These are phyloP conservation scores for Kalanchoe fedtschenkoi DNA, from an alignment of 164 flowering plant genomes.

Conservation along the genomic window DNA sequence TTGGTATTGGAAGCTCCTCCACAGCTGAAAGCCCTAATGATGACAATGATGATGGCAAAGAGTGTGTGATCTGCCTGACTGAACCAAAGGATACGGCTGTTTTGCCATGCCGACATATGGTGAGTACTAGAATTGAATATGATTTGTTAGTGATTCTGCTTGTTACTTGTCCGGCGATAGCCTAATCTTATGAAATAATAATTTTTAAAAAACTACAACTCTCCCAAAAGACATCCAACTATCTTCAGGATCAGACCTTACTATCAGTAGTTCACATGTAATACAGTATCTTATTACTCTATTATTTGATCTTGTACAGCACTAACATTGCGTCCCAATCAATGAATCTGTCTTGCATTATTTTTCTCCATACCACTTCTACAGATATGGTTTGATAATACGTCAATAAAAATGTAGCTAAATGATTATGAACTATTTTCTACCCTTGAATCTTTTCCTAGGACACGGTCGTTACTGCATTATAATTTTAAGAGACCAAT, in stretches of 20 bases:
- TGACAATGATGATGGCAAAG: conserved; percentile 46
- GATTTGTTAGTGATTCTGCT: not conserved
- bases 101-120: conserved; percentile 94
- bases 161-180: not conserved
- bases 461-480: not conserved
- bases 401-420: no score
- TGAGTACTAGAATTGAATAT: conserved; percentile 17
- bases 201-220: not conserved
- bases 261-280: no score
- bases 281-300: no score
- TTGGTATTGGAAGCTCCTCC: conserved; percentile 49
- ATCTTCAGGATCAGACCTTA: no score
- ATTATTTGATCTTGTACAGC: no score
- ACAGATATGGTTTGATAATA: no score
- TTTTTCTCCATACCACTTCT: no score
- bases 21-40: conserved; percentile 34
- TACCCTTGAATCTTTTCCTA: no score
- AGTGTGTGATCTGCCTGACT: conserved; percentile 89
- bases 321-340: no score
- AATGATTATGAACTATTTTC: no score
- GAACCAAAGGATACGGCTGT: conserved; percentile 86
- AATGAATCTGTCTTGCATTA: no score
- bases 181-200: not conserved
- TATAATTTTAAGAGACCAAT: not conserved
- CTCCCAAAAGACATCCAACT: not conserved